These are phyloP conservation scores for Chrysosporium queenslandicum DNA, from an alignment of 2,329 filamentous ascomycete species.

Conservation along the genomic window DNA sequence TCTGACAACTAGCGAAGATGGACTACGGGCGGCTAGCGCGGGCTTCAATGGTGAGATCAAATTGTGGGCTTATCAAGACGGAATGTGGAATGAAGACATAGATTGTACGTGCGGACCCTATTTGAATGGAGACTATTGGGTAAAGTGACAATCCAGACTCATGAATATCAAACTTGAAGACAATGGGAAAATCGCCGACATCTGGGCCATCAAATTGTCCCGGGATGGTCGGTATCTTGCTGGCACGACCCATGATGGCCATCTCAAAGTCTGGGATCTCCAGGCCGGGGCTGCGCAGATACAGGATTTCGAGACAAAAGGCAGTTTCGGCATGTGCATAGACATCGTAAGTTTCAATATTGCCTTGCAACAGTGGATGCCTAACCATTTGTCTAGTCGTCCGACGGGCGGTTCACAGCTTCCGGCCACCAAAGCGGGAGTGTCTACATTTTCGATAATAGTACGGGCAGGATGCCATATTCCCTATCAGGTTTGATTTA, in stretches of 20 bases:
- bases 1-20: conserved; percentile 59
- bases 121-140: background rate
- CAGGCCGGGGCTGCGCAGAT: conserved; percentile 51
- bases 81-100: conserved; percentile 45
- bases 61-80: conserved; percentile 60
- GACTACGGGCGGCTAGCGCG: conserved; percentile 64
- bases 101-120: conserved; percentile 28
- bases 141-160: background rate
- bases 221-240: conserved; percentile 75
- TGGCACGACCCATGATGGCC: conserved; percentile 77
- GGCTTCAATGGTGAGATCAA: conserved; percentile 86
- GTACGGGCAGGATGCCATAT: conserved; percentile 72
- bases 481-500: conserved; percentile 58
- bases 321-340: conserved; percentile 81
- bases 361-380: background rate
- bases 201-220: conserved; percentile 82
- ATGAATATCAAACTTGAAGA: conserved; percentile 27
- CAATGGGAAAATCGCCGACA: conserved; percentile 55
- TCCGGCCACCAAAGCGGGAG: conserved; percentile 87
- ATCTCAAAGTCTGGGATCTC: conserved; percentile 80
- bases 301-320: conserved; percentile 79
- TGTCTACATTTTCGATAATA: conserved; percentile 91
- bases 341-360: conserved; percentile 50
- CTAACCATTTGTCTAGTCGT: conserved; percentile 37
- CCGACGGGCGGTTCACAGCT: conserved; percentile 74